Percentiles rank a stretch among this genome's conserved stretches.
Evolutionary conservation across 2,329 filamentous ascomycete genomes (phyloP).

Genomic region (Chaetomium strumarium): DNA sequence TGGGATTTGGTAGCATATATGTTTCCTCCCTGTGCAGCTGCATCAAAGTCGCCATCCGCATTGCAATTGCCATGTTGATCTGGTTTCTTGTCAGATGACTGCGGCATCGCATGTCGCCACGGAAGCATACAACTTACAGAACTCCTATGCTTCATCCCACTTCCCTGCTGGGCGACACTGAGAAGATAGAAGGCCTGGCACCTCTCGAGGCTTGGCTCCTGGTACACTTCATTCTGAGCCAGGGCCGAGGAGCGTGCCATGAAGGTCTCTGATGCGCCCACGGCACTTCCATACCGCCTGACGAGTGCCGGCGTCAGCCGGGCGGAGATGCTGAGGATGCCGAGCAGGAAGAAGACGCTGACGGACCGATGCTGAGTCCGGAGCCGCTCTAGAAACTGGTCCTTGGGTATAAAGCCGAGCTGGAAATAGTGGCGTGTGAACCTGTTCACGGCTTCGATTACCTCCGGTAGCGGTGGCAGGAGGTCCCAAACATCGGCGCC

Average conservation of each 20-base stretch:
- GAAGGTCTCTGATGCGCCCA: constrained; percentile 48
- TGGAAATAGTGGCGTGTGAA: constrained; percentile 54
- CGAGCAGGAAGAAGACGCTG: constrained; percentile 49
- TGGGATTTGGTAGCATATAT: constrained; percentile 39
- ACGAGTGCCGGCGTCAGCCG: constrained; percentile 46
- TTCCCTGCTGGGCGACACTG: constrained; percentile 54
- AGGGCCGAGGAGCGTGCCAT: constrained; percentile 45
- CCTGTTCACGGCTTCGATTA: constrained; percentile 47
- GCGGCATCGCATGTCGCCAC: not conserved
- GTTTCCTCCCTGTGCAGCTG: constrained; percentile 51
- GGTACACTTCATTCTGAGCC: constrained; percentile 46
- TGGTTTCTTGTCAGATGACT: constrained; percentile 26
- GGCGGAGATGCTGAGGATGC: constrained; percentile 52
- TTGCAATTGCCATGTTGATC: constrained; percentile 52
- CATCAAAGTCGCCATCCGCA: constrained; percentile 51
- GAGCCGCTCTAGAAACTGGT: constrained; percentile 44
- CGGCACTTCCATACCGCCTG: constrained; percentile 44
- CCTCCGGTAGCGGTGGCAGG: constrained; percentile 43
- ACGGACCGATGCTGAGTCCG: constrained; percentile 42
- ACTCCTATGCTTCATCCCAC: constrained; percentile 47
- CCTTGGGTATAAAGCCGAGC: constrained; percentile 53
- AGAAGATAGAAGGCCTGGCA: constrained; percentile 55
- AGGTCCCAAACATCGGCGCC: constrained; percentile 42
- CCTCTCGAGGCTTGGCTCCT: constrained; percentile 46
- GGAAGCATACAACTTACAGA: constrained; percentile 36